Evolutionary conservation across 176 grass and related monocot genomes (phyloP).

Genomic region (Canna indica): DNA sequence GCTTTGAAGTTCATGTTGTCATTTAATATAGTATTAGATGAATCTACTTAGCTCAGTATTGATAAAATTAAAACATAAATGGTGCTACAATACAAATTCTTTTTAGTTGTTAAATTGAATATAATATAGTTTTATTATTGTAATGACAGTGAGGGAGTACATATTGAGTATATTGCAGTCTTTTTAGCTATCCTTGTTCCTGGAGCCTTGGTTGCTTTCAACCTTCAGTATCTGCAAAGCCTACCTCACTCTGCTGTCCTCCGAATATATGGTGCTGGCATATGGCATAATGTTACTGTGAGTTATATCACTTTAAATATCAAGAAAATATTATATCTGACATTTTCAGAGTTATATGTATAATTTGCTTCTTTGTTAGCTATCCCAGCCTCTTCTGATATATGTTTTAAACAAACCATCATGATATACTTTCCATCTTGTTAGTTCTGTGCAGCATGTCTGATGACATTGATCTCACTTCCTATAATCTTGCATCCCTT

Average conservation of each 20-base stretch:
- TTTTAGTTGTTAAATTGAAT: constrained; percentile 1
- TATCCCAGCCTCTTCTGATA: background rate
- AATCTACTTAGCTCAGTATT: no score
- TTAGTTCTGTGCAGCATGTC: constrained; percentile 78
- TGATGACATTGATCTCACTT: constrained; percentile 45
- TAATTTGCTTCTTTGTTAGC: background rate
- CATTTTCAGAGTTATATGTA: background rate
- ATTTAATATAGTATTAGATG: no score
- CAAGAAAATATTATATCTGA: background rate
- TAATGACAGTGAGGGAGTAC: constrained; percentile 64
- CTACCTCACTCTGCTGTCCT: constrained; percentile 48
- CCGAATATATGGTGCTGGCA: constrained; percentile 80
- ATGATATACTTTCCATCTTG: constrained; percentile 30
- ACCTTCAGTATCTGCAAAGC: constrained; percentile 51
- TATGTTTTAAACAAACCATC: constrained; percentile 12
- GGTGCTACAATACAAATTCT: background rate
- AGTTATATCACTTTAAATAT: constrained; percentile 12
- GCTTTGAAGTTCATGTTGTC: constrained; percentile 2
- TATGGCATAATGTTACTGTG: constrained; percentile 91
- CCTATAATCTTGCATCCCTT: constrained; percentile 59
- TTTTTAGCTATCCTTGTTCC: constrained; percentile 74
- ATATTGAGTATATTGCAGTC: constrained; percentile 78
- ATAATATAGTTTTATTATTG: constrained; percentile 20
- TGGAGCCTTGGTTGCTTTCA: constrained; percentile 84
- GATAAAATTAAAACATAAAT: no score